phyloP scores from a whole-genome alignment of 768 basidiomycete species.

The Boletus subcaerulescens region DNA sequence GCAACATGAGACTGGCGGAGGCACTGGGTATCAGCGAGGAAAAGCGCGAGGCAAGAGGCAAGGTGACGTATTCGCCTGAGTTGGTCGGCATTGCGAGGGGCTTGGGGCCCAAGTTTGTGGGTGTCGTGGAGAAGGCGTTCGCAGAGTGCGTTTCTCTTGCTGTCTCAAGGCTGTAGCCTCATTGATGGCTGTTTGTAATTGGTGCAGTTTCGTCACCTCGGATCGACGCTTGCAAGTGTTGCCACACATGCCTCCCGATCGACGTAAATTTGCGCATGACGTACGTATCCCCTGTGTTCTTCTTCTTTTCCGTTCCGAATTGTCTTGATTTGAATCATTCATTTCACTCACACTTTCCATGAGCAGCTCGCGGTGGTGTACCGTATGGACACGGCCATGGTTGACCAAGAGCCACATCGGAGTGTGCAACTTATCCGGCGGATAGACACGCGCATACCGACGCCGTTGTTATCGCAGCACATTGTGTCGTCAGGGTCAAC shows the following conservation, averaged over 20 bases:
- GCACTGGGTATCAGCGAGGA: constrained; percentile 81
- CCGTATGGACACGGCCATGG: constrained; percentile 78
- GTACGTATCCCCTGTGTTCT: constrained; percentile 39
- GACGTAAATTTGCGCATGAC: constrained; percentile 80
- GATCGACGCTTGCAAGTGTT: constrained; percentile 67
- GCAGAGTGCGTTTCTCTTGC: constrained; percentile 54
- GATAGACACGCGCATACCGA: constrained; percentile 77
- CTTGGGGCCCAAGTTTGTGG: constrained; percentile 56
- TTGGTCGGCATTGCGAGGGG: constrained; percentile 55
- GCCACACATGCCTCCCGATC: constrained; percentile 76
- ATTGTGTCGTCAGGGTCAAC: constrained; percentile 32
- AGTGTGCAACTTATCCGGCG: constrained; percentile 82
- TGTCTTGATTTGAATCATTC: background rate
- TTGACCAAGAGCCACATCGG: constrained; percentile 89
- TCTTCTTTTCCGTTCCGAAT: background rate
- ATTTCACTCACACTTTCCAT: background rate
- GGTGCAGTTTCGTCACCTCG: constrained; percentile 60
- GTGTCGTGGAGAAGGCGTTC: constrained; percentile 77
- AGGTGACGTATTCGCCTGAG: constrained; percentile 59
- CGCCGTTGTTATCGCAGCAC: constrained; percentile 60
- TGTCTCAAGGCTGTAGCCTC: too few species aligned
- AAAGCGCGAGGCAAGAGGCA: constrained; percentile 35
- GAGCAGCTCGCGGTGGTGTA: constrained; percentile 71
- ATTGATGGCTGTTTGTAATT: background rate
- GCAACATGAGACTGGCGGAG: constrained; percentile 86